Base-by-base conservation (phyloP, 495 filamentous ascomycete genomes). In the Ramalina intermedia region DNA sequence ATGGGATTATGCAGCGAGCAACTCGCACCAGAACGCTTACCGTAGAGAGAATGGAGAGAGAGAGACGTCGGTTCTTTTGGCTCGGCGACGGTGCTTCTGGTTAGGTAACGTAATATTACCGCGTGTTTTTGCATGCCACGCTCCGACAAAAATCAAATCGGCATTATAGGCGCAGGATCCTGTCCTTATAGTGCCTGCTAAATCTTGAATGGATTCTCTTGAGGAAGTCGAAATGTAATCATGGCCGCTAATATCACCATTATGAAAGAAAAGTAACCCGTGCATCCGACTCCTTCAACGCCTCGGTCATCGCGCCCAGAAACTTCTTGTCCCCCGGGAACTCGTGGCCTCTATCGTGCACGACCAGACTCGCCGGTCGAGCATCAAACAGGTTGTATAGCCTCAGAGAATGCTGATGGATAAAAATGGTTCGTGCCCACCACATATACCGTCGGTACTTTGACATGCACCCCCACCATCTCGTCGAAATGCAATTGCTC, bases 361-460 rank as follows among this genome's bases (percentile, higher is more conserved):
- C 58, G 7, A 61, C 55, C 27, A 65, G 61, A 9, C 23, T 50
- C 12, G 64, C 49, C 18, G 18, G 13, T 4, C 23, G 13, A 2
- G 49, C 61, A 41, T 69, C 64, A 58, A 66, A 70, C 33, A 70
- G 40, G 14, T 42, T 42, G 55, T 58, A 62, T 39, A 69, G 48
- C 37, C 52, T 56, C 55, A 65, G 53, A 35, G 66, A 57, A 36
- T 59, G 41, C 2, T 52, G 24, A 43, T 60, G 64, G 18, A 68
- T 18, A 8, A 52, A 18, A 53, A n/a, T 70, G 65, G 49, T 51
- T 43, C 37, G 62, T 64, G 0, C 68, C 68, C 7, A 68, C 66
- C 20, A 70, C 60, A 58, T 69, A 56, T 29, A 63, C 58, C 45
- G 65, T 70, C n/a, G 65, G 65, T 20, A 70, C 64, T 12, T 23